Conservation (phyloP, 305 asterid species). For the Ajuga reptans region DNA sequence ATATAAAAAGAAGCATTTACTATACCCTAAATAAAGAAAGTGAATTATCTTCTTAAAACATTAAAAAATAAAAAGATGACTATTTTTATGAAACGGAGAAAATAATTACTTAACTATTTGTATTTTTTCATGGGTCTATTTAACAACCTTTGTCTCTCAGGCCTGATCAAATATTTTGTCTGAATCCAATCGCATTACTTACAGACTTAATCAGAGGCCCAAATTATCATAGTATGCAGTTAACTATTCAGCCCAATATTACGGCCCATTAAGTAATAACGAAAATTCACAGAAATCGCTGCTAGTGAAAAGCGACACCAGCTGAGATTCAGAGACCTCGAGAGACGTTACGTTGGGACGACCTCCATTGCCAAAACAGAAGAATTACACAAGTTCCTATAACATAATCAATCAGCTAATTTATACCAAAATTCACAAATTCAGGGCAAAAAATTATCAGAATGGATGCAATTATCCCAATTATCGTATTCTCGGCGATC, state of each 20-base stretch:
- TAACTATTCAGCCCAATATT: not conserved
- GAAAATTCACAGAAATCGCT: not conserved
- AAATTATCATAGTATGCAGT: not conserved
- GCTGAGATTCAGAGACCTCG: not conserved
- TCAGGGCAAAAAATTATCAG: not conserved
- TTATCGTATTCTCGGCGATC: slow-evolving; percentile 51
- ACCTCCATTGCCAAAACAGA: not conserved
- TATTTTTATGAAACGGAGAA: too few relatives aligned
- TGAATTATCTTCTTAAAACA: too few relatives aligned
- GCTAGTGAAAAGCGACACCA: slow-evolving; percentile 1
- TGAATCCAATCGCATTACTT: too few relatives aligned
- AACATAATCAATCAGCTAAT: not conserved
- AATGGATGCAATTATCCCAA: slow-evolving; percentile 61
- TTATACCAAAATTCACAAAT: not conserved
- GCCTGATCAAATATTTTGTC: too few relatives aligned
- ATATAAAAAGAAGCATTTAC: too few relatives aligned
- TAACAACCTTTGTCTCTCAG: too few relatives aligned
- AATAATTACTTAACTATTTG: too few relatives aligned
- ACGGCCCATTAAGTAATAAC: not conserved
- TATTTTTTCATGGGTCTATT: too few relatives aligned
- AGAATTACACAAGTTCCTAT: slow-evolving; percentile 11
- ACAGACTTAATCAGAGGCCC: not conserved
- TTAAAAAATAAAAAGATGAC: too few relatives aligned
- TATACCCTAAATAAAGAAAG: too few relatives aligned
- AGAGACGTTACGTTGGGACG: not conserved